Percentiles rank a stretch among this genome's conserved stretches.
Evolutionary conservation across 108 stramenopile genomes (phyloP).

Genomic region (Epithemia pelagica): DNA sequence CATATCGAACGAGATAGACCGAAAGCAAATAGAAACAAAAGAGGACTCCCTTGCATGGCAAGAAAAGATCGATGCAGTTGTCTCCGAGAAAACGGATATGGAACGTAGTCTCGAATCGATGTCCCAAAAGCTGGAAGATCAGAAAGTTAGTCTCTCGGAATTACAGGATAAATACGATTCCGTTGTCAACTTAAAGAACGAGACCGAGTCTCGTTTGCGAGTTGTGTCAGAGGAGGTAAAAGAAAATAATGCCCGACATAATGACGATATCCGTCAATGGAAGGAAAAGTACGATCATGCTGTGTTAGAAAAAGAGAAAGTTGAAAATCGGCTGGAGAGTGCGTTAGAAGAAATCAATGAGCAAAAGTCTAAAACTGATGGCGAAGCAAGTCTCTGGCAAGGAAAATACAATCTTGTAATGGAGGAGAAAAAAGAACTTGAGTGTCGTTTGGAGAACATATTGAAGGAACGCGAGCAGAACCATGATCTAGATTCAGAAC

Average conservation of each 20-base stretch:
- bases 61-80: neutral
- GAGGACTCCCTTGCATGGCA: neutral
- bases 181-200: slow-evolving; percentile 3
- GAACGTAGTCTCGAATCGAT: slow-evolving; percentile 36
- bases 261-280: slow-evolving; percentile 25
- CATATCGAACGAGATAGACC: neutral
- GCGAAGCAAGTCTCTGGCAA: slow-evolving; percentile 53
- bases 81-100: slow-evolving; percentile 16
- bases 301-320: slow-evolving; percentile 3
- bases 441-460: no score
- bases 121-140: slow-evolving; percentile 36
- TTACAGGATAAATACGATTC: slow-evolving; percentile 29
- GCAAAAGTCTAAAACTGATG: slow-evolving; percentile 44
- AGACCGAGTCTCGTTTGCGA: slow-evolving; percentile 18
- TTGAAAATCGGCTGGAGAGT: no score
- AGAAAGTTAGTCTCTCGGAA: slow-evolving; percentile 37
- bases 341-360: no score
- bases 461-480: no score
- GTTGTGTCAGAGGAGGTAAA: neutral
- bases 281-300: slow-evolving; percentile 24
- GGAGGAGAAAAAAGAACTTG: slow-evolving; percentile 5
- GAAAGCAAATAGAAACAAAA: neutral
- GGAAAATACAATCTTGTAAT: no score
- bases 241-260: slow-evolving; percentile 2
- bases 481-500: no score